Base-by-base conservation (phyloP, 2,329 filamentous ascomycete genomes). In the Gaeumannomyces sp. region DNA sequence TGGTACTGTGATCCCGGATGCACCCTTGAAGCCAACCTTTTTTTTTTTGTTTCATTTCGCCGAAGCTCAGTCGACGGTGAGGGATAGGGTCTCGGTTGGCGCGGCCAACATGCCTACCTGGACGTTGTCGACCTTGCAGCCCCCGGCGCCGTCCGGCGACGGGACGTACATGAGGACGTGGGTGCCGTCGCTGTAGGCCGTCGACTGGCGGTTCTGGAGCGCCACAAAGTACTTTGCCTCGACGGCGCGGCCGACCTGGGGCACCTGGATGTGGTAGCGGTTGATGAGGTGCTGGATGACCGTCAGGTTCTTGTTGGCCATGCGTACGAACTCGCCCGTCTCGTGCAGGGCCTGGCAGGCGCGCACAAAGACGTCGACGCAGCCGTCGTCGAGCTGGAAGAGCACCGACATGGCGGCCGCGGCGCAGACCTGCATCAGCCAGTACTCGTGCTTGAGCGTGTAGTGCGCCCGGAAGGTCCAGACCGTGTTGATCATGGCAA, bases 391-490 rank as follows among this genome's bases (percentile, higher is more conserved):
- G 25, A 64, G 56, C 35, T 64, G 31, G 57, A 59, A 60, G 22
- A 65, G 33, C 29, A 63, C 61, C 10, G 61, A 33, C 22, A n/a
- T 35, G 13, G 64, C 64, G 13, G 64, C 64, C 13, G 59, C 35
- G 58, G 60, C 60, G 53, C 64, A 65, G 28, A 35, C 31, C 50
- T 64, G 61, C 29, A 58, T 56, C 35, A 64, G 45, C 66, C 70
- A 72, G 59, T 68, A 68, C 53, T 71, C 71, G 58, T 69, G 66
- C 28, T 64, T 68, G 64, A 69, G 65, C 33, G 69, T 69, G 50
- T 70, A 68, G 1, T 64, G 68, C n/a, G 68, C 66, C 53, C 72
- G 71, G 25, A 71, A 73, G 62, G 70, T 70, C 63, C 67, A 69
- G n/a, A 72, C 57, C 6, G 64, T 45, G 27, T 61, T 63, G 13